Evolutionary conservation across 2,329 filamentous ascomycete genomes (phyloP).

Genomic region (Mycosphaerella sp.): DNA sequence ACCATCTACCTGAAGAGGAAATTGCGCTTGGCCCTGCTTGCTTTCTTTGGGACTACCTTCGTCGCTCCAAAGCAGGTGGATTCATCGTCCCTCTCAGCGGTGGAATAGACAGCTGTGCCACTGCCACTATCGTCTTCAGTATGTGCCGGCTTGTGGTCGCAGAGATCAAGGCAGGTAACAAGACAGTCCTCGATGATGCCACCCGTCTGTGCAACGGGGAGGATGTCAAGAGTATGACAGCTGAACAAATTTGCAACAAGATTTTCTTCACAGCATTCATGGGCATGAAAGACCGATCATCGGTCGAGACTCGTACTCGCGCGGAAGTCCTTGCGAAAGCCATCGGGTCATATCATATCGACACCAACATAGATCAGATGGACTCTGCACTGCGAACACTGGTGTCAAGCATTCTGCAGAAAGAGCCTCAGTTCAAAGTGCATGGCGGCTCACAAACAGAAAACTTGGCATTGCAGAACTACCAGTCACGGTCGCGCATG

Average conservation of each 20-base stretch:
- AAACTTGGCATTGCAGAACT: constrained; percentile 62
- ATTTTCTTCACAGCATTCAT: constrained; percentile 63
- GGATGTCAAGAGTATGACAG: constrained; percentile 44
- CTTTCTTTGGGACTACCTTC: constrained; percentile 61
- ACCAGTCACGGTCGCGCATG: constrained; percentile 62
- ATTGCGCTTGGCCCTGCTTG: constrained; percentile 60
- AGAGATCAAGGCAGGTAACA: constrained; percentile 46
- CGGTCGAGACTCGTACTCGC: constrained; percentile 59
- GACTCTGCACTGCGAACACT: constrained; percentile 56
- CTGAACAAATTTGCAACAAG: constrained; percentile 54
- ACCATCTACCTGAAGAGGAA: constrained; percentile 60
- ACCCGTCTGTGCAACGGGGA: constrained; percentile 48
- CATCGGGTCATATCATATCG: constrained; percentile 66
- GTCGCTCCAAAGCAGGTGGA: constrained; percentile 48
- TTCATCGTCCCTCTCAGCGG: constrained; percentile 55
- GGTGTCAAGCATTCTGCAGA: constrained; percentile 53
- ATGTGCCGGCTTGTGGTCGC: constrained; percentile 52
- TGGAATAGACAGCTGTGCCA: constrained; percentile 57
- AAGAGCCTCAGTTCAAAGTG: constrained; percentile 57
- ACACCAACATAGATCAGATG: constrained; percentile 67
- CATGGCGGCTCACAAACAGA: constrained; percentile 56
- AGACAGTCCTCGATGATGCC: constrained; percentile 51
- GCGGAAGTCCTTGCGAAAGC: constrained; percentile 54
- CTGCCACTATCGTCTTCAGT: constrained; percentile 44
- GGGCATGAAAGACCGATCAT: constrained; percentile 62